Evolutionary conservation across 1,284 basidiomycete genomes (phyloP).

Genomic region (Cryptococcus amylolentus): DNA sequence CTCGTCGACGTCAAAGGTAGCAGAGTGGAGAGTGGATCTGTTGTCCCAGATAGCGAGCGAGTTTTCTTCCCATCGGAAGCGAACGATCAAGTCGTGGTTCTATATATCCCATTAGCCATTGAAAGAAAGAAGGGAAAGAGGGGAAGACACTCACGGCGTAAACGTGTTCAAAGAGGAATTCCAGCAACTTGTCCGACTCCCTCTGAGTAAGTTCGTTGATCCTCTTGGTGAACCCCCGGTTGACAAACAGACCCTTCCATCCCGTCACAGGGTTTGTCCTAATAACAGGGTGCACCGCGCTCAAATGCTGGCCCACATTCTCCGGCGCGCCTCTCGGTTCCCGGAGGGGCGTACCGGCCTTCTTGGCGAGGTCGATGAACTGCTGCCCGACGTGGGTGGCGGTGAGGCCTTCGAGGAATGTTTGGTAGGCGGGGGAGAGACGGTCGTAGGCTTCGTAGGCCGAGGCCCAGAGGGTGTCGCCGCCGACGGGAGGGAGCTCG

Average conservation of each 20-base stretch:
- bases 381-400: slow-evolving; percentile 59
- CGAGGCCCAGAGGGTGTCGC: slow-evolving; percentile 49
- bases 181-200: slow-evolving; percentile 52
- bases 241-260: slow-evolving; percentile 73
- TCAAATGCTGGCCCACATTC: slow-evolving; percentile 59
- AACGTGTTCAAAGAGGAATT: slow-evolving; percentile 50
- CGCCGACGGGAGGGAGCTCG: slow-evolving; percentile 1
- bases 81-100: slow-evolving; percentile 65
- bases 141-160: slow-evolving; percentile 52
- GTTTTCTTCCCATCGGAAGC: slow-evolving; percentile 52
- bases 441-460: slow-evolving; percentile 54
- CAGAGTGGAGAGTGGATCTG: slow-evolving; percentile 45
- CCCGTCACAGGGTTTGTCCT: slow-evolving; percentile 60
- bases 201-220: slow-evolving; percentile 61
- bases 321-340: slow-evolving; percentile 56
- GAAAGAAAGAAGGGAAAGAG: background rate
- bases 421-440: slow-evolving; percentile 33
- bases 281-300: slow-evolving; percentile 60
- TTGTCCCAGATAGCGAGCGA: slow-evolving; percentile 49
- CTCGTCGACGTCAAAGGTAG: slow-evolving; percentile 54
- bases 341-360: slow-evolving; percentile 9
- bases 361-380: slow-evolving; percentile 52
- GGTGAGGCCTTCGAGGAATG: slow-evolving; percentile 45
- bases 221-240: slow-evolving; percentile 60
- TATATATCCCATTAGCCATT: background rate